These are phyloP conservation scores for Arctostaphylos glauca DNA, from an alignment of 148 eudicot genomes.

Conservation along the genomic window DNA sequence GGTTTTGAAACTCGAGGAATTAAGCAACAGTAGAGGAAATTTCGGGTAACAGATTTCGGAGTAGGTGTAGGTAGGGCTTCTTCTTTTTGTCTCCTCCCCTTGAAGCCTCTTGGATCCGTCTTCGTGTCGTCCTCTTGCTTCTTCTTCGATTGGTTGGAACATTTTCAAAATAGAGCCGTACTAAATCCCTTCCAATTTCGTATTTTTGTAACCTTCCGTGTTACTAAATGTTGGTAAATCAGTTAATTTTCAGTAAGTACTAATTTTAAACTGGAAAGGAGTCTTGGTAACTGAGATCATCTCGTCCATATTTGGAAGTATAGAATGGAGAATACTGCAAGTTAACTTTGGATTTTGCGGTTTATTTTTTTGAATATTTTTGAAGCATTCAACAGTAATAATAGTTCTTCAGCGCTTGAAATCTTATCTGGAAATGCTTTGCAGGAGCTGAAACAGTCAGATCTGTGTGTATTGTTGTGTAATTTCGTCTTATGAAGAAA, in stretches of 20 bases:
- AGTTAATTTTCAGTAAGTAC: neutral
- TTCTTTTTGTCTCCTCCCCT: constrained; percentile 8
- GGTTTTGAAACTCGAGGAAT: constrained; percentile 19
- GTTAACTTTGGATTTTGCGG: neutral
- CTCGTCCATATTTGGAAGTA: too few relatives aligned
- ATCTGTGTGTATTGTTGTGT: constrained; percentile 6
- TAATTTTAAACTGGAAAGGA: neutral
- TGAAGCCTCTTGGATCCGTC: constrained; percentile 8
- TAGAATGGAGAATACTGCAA: neutral
- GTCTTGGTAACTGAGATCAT: too few relatives aligned
- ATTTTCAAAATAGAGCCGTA: neutral
- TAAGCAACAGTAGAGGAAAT: constrained; percentile 10
- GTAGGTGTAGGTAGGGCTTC: neutral
- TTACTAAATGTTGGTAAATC: too few relatives aligned
- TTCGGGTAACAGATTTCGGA: constrained; percentile 10
- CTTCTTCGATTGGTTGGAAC: neutral
- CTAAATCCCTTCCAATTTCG: neutral
- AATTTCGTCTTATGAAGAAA: constrained; percentile 15
- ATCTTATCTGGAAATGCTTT: neutral
- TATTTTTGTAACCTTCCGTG: neutral
- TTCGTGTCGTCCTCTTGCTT: neutral
- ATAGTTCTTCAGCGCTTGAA: neutral
- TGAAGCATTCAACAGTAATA: neutral
- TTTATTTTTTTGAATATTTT: neutral
- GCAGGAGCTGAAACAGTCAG: constrained; percentile 11